Percentiles rank a stretch among this genome's conserved stretches.
Evolutionary conservation across 192 early-diverging fungal genomes (phyloP).

Genomic region (Gryganskiella cystojenkinii): DNA sequence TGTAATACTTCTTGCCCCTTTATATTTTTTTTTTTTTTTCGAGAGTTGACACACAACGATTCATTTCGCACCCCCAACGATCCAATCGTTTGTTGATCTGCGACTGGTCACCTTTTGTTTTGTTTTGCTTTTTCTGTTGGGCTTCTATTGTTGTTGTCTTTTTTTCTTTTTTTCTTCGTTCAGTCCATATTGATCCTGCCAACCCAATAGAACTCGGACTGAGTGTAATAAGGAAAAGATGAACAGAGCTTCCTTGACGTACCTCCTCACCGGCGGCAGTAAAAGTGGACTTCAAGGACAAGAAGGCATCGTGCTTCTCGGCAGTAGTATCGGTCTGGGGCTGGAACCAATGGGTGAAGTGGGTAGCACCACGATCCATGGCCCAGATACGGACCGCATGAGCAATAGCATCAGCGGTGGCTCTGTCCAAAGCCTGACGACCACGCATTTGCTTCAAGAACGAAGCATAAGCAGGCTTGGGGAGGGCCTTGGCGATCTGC

Average conservation of each 20-base stretch:
- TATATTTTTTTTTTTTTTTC: neutral
- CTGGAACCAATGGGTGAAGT: slow-evolving; percentile 99
- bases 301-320: slow-evolving; percentile 99
- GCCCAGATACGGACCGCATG: slow-evolving; percentile 99
- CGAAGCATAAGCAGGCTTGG: slow-evolving; percentile 94
- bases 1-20: neutral
- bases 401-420: slow-evolving; percentile 98
- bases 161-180: neutral
- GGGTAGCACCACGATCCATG: slow-evolving; percentile 96
- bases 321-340: slow-evolving; percentile 98
- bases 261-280: slow-evolving; percentile 89
- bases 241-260: slow-evolving; percentile 27
- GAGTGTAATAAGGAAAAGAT: neutral
- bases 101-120: neutral
- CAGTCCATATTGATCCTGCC: neutral
- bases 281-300: slow-evolving; percentile 87
- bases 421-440: slow-evolving; percentile 87
- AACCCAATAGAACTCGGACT: neutral
- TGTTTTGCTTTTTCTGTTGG: neutral
- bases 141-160: neutral
- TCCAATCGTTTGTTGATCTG: neutral
- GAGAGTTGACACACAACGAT: slow-evolving; percentile 2
- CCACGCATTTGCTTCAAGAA: slow-evolving; percentile 96
- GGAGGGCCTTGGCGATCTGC: slow-evolving; percentile 88
- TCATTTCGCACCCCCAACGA: slow-evolving; percentile 16